Evolutionary conservation across 208 protist species (phyloP), one percentile per base, ranked within the genome.

Genomic region (Crithidia bombi): DNA sequence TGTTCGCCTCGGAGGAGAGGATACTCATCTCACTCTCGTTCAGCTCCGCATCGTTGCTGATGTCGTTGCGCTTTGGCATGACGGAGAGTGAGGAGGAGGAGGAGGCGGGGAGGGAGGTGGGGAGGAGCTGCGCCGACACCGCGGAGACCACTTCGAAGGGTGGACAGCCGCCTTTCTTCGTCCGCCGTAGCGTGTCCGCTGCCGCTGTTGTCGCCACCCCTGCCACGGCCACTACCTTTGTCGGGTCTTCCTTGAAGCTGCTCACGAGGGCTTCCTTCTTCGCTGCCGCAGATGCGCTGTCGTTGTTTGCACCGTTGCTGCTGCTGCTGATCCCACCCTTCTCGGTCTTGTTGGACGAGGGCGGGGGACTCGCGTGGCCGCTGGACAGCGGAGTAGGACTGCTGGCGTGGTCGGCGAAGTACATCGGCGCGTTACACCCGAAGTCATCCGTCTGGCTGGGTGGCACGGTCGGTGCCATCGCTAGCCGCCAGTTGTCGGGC

Each of bases 21-120:
- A 67, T 51, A 50, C 71, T 77, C 33, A 77, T 54, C 5, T 77
- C 64, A n/a, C 71, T 71, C 32, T 70, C 71, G 17, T 71, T 61
- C 26, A 50, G 7, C 61, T 41, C 61, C n/a, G 4, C 59, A n/a
- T 52, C 30, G 35, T 17, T 5, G n/a, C 43, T 28, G 44, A 19
- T n/a, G 32, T 7, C 26, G 19, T 17, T 35, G 43, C 32, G 46
- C 43, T 47, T 32, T 12, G 52, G 26, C 12, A 47, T 26, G 15
- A 44, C 30, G 26, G 56, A 44, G 25, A 52, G 30, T 19, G 52
- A 50, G 51, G 62, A 51, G 10, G 62, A 69, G 28, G 25, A 19
- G 28, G 23, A 19, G 12, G 15, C 7, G 4, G 17, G 26, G 35
- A 28, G 38, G 33, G 47, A 17, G 28, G 0, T 9, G 14, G 43